Evolutionary conservation across 2,329 filamentous ascomycete genomes (phyloP).

Genomic region (Xylariaceae sp.): DNA sequence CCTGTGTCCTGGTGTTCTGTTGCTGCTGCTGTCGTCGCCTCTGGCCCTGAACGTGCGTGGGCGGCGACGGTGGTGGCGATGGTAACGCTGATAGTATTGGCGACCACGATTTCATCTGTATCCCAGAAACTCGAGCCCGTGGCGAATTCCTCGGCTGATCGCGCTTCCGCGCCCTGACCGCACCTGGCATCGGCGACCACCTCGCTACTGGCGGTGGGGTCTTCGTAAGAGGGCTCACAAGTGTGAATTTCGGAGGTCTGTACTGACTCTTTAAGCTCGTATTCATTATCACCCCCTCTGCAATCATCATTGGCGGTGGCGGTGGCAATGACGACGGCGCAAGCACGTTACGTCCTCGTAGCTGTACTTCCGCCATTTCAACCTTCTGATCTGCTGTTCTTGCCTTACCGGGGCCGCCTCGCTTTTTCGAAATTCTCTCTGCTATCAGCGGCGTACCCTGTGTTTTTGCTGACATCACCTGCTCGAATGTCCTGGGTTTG

Average conservation of each 20-base stretch:
- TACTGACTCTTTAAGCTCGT: slow-evolving; percentile 3
- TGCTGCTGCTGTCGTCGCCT: neutral
- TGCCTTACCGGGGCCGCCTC: neutral
- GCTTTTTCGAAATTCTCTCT: neutral
- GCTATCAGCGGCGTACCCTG: neutral
- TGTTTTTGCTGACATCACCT: neutral
- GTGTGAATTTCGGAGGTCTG: slow-evolving; percentile 8
- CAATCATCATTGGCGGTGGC: neutral
- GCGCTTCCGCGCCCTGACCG: slow-evolving; percentile 4
- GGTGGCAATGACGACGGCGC: neutral
- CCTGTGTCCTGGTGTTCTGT: neutral
- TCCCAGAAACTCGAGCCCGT: neutral
- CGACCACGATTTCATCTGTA: neutral
- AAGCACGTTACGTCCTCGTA: neutral
- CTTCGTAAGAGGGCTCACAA: slow-evolving; percentile 2
- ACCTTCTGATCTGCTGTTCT: neutral
- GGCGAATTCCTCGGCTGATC: neutral
- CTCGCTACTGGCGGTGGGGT: slow-evolving; percentile 6
- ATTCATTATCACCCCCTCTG: neutral
- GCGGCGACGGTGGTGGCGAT: neutral
- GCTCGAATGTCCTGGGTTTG: slow-evolving; percentile 9
- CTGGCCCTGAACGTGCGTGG: neutral
- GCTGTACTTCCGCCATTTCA: neutral
- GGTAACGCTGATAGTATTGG: neutral
- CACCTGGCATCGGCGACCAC: slow-evolving; percentile 4